Base-by-base conservation (phyloP, 2,329 filamentous ascomycete genomes). In the Niveomyces coronatus region DNA sequence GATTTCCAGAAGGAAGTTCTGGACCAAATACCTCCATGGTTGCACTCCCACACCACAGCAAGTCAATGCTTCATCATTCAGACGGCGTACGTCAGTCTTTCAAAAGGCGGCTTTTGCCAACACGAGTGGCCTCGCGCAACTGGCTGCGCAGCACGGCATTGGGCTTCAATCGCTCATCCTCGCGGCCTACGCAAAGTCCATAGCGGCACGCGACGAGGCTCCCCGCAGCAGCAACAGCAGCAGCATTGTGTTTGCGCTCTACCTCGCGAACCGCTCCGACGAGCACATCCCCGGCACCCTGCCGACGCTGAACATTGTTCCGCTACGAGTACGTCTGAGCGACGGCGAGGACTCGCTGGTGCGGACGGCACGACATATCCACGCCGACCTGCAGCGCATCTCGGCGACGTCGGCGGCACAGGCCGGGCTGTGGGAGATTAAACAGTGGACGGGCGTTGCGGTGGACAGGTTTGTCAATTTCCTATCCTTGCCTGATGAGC, bases 401-500 rank as follows among this genome's bases (percentile, higher is more conserved):
- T 70, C 47, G 9, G 41, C 68, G 15, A 67, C 47, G 18, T 57
- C 60, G 2, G 69, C 65, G 32, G n/a, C 76, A 76, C 50, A 68
- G 2, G 76, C 76, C 0, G 76, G 76, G 1, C 61, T 94, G 2
- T 75, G 74, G 61, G 79, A 94, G 54, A 79, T 94, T 26, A 58
- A 67, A 15, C 57, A 68, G 13, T 94, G 86, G 86, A 89, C 84
- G 0, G 82, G 81, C 0, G 60, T 86, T 2, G 64, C 58, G 38
- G 57, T 94, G 1, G 72, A 83, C 47, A 77, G 72, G 0, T 89
- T 85, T 60, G 76, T 94, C 49, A 95, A 95, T 54, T 91, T 94
- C 46, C 55, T 77, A 5, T 71, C 71, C 0, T 41, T 20, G 2
- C 15, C 8, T 1, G 19, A 16, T 9, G 15, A 30, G 9, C 31